phyloP scores from a whole-genome alignment of 208 protist genomes.

The Leishmania tarentolae region DNA sequence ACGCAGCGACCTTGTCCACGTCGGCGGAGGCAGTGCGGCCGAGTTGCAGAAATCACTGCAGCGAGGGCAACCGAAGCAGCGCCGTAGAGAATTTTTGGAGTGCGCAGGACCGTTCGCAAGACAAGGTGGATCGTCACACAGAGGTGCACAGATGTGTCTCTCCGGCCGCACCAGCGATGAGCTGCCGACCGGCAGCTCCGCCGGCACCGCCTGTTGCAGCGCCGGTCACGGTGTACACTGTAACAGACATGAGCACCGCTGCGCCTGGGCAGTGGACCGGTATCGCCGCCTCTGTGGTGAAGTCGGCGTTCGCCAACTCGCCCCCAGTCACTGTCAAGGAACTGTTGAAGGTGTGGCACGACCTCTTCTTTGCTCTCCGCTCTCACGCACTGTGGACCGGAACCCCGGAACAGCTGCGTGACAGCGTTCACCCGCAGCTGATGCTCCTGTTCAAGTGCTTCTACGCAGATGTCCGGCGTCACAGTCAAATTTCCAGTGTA shows the following conservation, averaged over 20 bases:
- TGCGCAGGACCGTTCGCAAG: neutral
- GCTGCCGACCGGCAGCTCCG: neutral
- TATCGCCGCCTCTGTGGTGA: conserved; percentile 4
- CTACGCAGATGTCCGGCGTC: conserved; percentile 20
- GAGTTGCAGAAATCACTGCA: neutral
- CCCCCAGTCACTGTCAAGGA: neutral
- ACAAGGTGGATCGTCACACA: neutral
- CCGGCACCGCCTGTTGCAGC: neutral
- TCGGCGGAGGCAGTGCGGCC: neutral
- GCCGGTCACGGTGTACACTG: neutral
- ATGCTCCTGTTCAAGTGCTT: conserved; percentile 23
- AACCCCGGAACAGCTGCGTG: conserved; percentile 9
- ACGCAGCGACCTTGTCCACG: neutral
- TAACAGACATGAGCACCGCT: conserved; percentile 13
- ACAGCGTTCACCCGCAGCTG: conserved; percentile 23
- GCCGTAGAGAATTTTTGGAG: neutral
- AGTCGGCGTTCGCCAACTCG: neutral
- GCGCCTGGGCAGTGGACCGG: conserved; percentile 6
- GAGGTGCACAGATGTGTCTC: conserved; percentile 20
- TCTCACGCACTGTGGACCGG: conserved; percentile 21
- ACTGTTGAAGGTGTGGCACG: conserved; percentile 50
- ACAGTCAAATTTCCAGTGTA: neutral
- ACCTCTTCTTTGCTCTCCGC: conserved; percentile 48
- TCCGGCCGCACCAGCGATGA: conserved; percentile 3
- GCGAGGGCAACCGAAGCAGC: neutral